Percentiles rank a stretch among this genome's conserved stretches.
Evolutionary conservation across 257 asterid species (phyloP).

Genomic region (Capsicum baccatum): DNA sequence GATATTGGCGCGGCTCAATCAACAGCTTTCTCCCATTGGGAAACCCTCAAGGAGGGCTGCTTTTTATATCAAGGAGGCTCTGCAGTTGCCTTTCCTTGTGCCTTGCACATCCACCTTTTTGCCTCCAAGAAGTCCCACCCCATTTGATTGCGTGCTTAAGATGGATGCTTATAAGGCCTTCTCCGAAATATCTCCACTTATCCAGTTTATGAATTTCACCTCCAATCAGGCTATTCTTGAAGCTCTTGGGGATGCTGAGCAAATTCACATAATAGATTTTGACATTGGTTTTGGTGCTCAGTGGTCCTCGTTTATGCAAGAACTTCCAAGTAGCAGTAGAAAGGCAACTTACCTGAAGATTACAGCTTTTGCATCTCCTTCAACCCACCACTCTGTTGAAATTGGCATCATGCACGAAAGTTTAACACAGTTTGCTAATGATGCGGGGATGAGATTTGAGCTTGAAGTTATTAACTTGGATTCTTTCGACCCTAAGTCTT

Average conservation of each 20-base stretch:
- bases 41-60: slow-evolving; percentile 57
- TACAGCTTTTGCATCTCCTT: slow-evolving; percentile 62
- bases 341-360: slow-evolving; percentile 48
- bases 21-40: slow-evolving; percentile 47
- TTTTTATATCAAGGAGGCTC: slow-evolving; percentile 54
- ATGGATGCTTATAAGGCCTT: slow-evolving; percentile 58
- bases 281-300: slow-evolving; percentile 68
- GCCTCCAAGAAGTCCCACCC: slow-evolving; percentile 41
- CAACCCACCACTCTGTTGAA: slow-evolving; percentile 50
- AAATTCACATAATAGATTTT: slow-evolving; percentile 57
- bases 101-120: slow-evolving; percentile 34
- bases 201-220: slow-evolving; percentile 55
- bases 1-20: slow-evolving; percentile 76
- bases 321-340: slow-evolving; percentile 46
- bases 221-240: slow-evolving; percentile 60
- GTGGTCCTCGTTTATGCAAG: slow-evolving; percentile 71
- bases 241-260: slow-evolving; percentile 44
- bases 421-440: slow-evolving; percentile 50
- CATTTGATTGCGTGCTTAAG: slow-evolving; percentile 52
- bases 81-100: slow-evolving; percentile 41
- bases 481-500: slow-evolving; percentile 54
- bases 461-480: slow-evolving; percentile 64
- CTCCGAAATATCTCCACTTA: slow-evolving; percentile 55
- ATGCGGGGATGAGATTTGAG: slow-evolving; percentile 51
- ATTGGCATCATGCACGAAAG: slow-evolving; percentile 60